Evolutionary conservation across 805 yeast genomes (phyloP).

Genomic region (Kuraishia cidri): DNA sequence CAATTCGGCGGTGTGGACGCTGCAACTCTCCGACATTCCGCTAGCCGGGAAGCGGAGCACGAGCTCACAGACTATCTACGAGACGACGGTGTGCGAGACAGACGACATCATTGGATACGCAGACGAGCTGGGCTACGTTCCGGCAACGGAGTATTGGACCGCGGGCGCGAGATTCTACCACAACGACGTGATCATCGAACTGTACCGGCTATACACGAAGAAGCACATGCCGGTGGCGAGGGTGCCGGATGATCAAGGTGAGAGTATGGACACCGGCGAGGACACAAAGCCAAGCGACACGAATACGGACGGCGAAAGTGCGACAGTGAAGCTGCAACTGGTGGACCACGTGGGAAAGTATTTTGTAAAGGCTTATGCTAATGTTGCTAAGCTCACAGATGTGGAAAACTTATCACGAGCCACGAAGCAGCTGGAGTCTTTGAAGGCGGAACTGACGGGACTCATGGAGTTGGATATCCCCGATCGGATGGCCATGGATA

Average conservation of each 20-base stretch:
- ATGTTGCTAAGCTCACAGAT: constrained; percentile 66
- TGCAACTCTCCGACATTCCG: constrained; percentile 66
- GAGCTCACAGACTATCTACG: constrained; percentile 59
- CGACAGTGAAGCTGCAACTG: constrained; percentile 9
- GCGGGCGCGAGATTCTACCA: constrained; percentile 56
- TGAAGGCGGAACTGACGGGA: constrained; percentile 62
- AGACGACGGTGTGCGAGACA: constrained; percentile 42
- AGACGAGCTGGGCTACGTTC: constrained; percentile 63
- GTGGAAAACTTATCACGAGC: constrained; percentile 63
- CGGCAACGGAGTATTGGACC: constrained; percentile 51
- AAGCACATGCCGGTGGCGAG: constrained; percentile 7
- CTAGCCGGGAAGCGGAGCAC: constrained; percentile 62
- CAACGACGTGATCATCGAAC: constrained; percentile 51
- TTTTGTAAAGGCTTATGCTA: constrained; percentile 58
- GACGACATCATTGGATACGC: constrained; percentile 36
- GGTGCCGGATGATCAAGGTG: not conserved
- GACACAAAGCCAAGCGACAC: constrained; percentile 1
- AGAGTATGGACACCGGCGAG: constrained; percentile 3
- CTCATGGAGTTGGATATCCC: constrained; percentile 65
- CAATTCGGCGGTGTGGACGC: constrained; percentile 41
- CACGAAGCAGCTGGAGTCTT: constrained; percentile 46
- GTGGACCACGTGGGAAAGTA: constrained; percentile 47
- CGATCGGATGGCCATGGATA: constrained; percentile 75
- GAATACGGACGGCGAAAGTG: constrained; percentile 10
- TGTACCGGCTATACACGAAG: constrained; percentile 36